Percentiles rank a stretch among this genome's conserved stretches.
Conservation (phyloP, 148 eudicot genomes). For the Heliamphora exappendiculata region DNA sequence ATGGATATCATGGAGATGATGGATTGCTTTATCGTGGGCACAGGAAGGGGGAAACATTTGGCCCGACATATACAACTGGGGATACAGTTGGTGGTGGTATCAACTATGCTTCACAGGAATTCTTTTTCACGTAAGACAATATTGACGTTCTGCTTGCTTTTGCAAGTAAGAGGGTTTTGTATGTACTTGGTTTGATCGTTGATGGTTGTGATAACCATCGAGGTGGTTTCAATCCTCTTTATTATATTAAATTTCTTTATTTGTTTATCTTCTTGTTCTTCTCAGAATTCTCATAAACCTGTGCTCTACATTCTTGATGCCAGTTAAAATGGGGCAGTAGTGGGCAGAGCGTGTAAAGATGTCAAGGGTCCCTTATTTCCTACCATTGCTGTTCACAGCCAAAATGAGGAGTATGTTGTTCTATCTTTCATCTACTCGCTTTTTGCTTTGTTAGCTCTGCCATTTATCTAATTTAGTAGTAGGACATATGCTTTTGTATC, state of each 20-base stretch:
- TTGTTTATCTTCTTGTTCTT: constrained; percentile 10
- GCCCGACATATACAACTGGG: constrained; percentile 63
- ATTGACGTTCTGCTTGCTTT: constrained; percentile 8
- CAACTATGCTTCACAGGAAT: constrained; percentile 72
- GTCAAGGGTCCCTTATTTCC: constrained; percentile 81
- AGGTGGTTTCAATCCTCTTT: not conserved
- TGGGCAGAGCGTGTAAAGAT: constrained; percentile 64
- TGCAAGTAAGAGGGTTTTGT: constrained; percentile 16
- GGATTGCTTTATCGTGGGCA: constrained; percentile 82
- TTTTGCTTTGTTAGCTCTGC: not conserved
- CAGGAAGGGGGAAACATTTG: constrained; percentile 79
- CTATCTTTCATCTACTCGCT: not conserved
- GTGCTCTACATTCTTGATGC: constrained; percentile 10
- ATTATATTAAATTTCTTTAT: not conserved
- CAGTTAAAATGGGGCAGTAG: constrained; percentile 76
- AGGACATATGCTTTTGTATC: not conserved
- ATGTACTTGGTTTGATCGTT: constrained; percentile 14
- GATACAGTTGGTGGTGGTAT: constrained; percentile 94
- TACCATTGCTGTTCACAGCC: constrained; percentile 93
- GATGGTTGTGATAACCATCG: constrained; percentile 8
- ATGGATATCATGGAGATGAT: constrained; percentile 96
- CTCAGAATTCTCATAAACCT: not conserved
- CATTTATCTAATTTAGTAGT: not conserved
- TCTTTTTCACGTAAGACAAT: constrained; percentile 86
- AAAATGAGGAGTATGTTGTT: constrained; percentile 86